Evolutionary conservation across 192 early-diverging fungal species (phyloP).

Genomic region (Umbelopsis ramanniana): DNA sequence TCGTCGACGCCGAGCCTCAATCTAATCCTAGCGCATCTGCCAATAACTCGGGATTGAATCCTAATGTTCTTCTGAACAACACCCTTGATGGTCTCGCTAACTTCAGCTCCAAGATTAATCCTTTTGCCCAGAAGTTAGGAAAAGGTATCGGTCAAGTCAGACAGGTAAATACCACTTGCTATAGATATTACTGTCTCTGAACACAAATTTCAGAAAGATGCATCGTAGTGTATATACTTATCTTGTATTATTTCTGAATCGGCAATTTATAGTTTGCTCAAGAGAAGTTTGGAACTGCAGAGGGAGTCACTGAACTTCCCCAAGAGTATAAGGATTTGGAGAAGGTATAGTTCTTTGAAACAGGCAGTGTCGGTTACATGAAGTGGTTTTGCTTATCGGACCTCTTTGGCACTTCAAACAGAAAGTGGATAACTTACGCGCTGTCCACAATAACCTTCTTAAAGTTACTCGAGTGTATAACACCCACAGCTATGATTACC

Average conservation of each 20-base stretch:
- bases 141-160: conserved; percentile 60
- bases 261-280: conserved; percentile 81
- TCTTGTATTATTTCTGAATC: conserved; percentile 33
- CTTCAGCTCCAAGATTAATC: conserved; percentile 53
- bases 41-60: conserved; percentile 21
- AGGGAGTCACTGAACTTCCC: conserved; percentile 92
- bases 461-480: conserved; percentile 76
- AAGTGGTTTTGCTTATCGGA: background rate
- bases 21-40: background rate
- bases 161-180: conserved; percentile 42
- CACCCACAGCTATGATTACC: conserved; percentile 77
- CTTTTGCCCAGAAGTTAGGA: conserved; percentile 54
- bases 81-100: conserved; percentile 55
- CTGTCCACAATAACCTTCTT: conserved; percentile 71
- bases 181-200: background rate
- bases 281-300: conserved; percentile 81
- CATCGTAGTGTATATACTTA: background rate
- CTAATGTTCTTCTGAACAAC: conserved; percentile 39
- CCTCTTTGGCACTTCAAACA: conserved; percentile 43
- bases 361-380: background rate
- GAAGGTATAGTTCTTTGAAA: conserved; percentile 55
- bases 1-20: conserved; percentile 40
- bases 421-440: conserved; percentile 79
- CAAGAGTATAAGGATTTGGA: conserved; percentile 93
- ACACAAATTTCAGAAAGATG: too few species aligned